Conservation (phyloP, 768 basidiomycete genomes). For the Leccinum imitatum region DNA sequence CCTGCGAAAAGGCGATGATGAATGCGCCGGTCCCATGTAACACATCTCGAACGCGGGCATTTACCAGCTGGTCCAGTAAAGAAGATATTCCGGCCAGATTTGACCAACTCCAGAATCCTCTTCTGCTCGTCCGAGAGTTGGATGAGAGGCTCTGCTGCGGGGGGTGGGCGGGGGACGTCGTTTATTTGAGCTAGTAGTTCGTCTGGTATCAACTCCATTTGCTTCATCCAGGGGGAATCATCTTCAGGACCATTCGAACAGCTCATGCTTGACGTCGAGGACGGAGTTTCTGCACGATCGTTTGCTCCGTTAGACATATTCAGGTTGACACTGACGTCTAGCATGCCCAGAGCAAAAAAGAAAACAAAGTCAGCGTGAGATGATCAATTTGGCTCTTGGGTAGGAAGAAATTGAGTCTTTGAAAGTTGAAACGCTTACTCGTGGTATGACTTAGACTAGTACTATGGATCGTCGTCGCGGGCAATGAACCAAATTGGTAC, state of each 20-base stretch:
- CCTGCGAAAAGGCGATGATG: slow-evolving; percentile 31
- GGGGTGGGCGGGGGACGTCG: not conserved
- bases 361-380: not conserved
- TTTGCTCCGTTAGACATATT: slow-evolving; percentile 15
- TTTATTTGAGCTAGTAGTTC: not conserved
- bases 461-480: slow-evolving; percentile 10
- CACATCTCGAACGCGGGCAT: not conserved
- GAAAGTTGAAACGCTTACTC: slow-evolving; percentile 17
- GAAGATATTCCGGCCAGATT: slow-evolving; percentile 60
- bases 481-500: slow-evolving; percentile 11
- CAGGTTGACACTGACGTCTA: slow-evolving; percentile 22
- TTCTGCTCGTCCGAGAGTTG: slow-evolving; percentile 42
- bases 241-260: not conserved
- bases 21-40: not conserved
- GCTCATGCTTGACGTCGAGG: slow-evolving; percentile 10
- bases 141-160: slow-evolving; percentile 10
- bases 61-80: slow-evolving; percentile 75
- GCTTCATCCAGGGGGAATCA: not conserved
- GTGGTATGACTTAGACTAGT: not conserved
- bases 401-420: not conserved
- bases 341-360: not conserved
- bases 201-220: not conserved
- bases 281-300: not conserved
- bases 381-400: not conserved
- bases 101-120: slow-evolving; percentile 43